phyloP scores from a whole-genome alignment of 371 early-diverging fungal species.

The Haplosporangium sp. region DNA sequence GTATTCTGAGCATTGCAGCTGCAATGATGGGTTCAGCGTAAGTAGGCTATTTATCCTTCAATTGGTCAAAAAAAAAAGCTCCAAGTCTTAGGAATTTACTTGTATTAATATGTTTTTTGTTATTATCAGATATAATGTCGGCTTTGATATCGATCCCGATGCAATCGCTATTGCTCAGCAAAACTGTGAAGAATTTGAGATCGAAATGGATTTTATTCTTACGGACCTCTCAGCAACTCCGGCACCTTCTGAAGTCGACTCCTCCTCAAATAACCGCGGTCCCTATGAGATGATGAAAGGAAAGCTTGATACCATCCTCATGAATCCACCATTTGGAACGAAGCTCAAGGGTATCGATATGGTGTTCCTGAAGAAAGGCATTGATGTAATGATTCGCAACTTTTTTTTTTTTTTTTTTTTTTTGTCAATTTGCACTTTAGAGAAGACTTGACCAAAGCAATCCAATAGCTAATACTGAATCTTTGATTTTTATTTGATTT shows the following conservation, averaged over 20 bases:
- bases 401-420: neutral
- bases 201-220: constrained; percentile 71
- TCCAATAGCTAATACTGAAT: neutral
- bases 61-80: neutral
- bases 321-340: constrained; percentile 92
- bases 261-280: constrained; percentile 25
- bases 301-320: constrained; percentile 80
- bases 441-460: too few relatives aligned
- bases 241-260: constrained; percentile 29
- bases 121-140: constrained; percentile 64
- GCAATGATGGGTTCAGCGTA: constrained; percentile 54
- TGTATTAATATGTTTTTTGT: too few relatives aligned
- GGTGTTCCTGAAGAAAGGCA: constrained; percentile 79
- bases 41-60: neutral
- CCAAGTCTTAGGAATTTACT: neutral
- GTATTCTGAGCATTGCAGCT: constrained; percentile 67
- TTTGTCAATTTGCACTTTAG: neutral
- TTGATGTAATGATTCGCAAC: constrained; percentile 61
- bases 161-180: constrained; percentile 80
- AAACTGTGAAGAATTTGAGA: constrained; percentile 78
- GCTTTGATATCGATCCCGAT: constrained; percentile 85
- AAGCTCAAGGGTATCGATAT: constrained; percentile 85
- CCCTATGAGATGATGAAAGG: constrained; percentile 61
- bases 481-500: neutral
- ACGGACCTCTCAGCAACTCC: constrained; percentile 59